These are phyloP conservation scores for Pseudovirgaria hyperparasitica DNA, from an alignment of 2,329 filamentous ascomycete species.

Conservation along the genomic window DNA sequence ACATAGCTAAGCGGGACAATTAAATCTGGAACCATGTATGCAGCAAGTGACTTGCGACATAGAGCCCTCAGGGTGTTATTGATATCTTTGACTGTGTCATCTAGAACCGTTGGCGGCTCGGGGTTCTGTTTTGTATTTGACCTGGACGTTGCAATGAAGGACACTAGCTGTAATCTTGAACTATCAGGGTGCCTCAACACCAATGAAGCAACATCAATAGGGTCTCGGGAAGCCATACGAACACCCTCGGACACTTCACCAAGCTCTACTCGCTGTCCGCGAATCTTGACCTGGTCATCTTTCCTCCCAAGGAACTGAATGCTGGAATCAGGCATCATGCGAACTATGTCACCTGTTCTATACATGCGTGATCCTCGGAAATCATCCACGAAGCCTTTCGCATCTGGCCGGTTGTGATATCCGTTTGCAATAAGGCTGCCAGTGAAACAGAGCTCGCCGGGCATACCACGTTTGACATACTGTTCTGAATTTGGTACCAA, in stretches of 20 bases:
- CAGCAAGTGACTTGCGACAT: slow-evolving; percentile 11
- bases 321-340: slow-evolving; percentile 64
- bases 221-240: slow-evolving; percentile 18
- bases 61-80: slow-evolving; percentile 1
- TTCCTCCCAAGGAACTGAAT: slow-evolving; percentile 60
- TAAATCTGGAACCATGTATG: slow-evolving; percentile 24
- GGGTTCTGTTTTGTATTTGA: slow-evolving; percentile 3
- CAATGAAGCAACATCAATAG: slow-evolving; percentile 2
- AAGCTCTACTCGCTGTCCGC: slow-evolving; percentile 69
- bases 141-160: slow-evolving; percentile 2
- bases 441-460: slow-evolving; percentile 79
- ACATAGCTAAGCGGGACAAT: slow-evolving; percentile 21
- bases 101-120: slow-evolving; percentile 1
- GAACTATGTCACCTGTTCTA: slow-evolving; percentile 68
- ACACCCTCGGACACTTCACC: slow-evolving; percentile 48
- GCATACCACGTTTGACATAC: slow-evolving; percentile 55
- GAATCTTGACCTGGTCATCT: slow-evolving; percentile 71
- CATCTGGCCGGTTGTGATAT: slow-evolving; percentile 53
- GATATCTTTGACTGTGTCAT: slow-evolving; percentile 1
- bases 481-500: too few species aligned
- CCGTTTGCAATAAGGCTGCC: slow-evolving; percentile 67
- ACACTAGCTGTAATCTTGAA: slow-evolving; percentile 2
- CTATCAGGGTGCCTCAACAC: slow-evolving; percentile 4
- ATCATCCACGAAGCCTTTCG: slow-evolving; percentile 56
- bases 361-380: slow-evolving; percentile 60